Evolutionary conservation across 1,139 yeast genomes (phyloP), one percentile per base, ranked within the genome.

Genomic region (Yamadazyma aaseri): DNA sequence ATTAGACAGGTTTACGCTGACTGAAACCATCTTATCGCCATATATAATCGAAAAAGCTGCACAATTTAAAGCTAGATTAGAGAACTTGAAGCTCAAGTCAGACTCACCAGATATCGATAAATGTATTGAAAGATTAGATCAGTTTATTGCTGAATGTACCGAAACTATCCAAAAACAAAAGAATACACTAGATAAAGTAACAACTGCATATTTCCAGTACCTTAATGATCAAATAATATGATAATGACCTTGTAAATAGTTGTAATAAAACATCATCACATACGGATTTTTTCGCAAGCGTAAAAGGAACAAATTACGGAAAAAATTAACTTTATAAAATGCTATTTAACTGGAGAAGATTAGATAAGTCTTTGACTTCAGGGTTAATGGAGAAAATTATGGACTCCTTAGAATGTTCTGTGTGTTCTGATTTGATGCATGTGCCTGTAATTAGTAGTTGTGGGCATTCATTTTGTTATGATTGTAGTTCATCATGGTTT

Each of bases 401-500:
- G 4, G 42, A 55, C 20, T 46, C 51, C 4, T 38, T 66, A 16
- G 75, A 70, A 41, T 70, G 76, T 41, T 53, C 65, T 21, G 62
- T 70, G 17, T 70, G 76, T 42, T 60, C 72, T 4, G 75, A 70
- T 30, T 50, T 58, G 9, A 70, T 70, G 76, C 60, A 62, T 41
- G 63, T 63, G 3, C 76, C 76, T 5, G 63, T 66, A 34, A 49
- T 64, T 13, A 51, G 65, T 6, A 54, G 60, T 18, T 70, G 76
- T 47, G 76, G 75, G 13, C 75, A 69, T 42, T 58, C 71, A 3
- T 66, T 66, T 42, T 69, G 75, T 49, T 69, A 67, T 45, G 65
- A 61, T 37, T 79, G 85, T 44, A 55, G 77, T 17, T 51, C 56
- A 16, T 58, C 64, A 13, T 78, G 84, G 84, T 65, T 78, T 39